A percentile compares a stretch with the other conserved stretches of the same genome.
Evolutionary conservation across 139 green algal genomes (phyloP).

Genomic region (Diplosphaera chodatii): DNA sequence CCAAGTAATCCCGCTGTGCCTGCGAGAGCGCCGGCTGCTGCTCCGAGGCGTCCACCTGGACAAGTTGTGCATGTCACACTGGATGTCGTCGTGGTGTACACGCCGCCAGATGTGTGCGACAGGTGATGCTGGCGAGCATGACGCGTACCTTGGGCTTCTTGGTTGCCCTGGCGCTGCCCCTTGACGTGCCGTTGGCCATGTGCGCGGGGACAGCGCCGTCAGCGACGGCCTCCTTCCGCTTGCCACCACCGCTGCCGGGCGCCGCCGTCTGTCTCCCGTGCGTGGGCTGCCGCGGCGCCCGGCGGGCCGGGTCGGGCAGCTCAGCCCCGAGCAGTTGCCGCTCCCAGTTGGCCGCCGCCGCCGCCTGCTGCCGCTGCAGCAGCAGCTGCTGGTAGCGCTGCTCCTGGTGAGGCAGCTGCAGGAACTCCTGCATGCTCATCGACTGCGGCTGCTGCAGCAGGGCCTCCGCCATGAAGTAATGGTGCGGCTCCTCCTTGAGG

Average conservation of each 20-base stretch:
- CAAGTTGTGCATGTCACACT: too few species aligned
- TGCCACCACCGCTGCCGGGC: background rate
- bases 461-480: too few species aligned
- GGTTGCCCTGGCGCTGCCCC: background rate
- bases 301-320: too few species aligned
- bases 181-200: background rate
- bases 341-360: background rate
- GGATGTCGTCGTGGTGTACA: too few species aligned
- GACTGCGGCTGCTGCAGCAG: background rate
- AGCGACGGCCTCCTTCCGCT: background rate
- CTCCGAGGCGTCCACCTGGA: background rate
- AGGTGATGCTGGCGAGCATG: too few species aligned
- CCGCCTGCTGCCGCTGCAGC: background rate
- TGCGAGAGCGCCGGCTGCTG: background rate
- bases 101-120: too few species aligned
- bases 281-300: too few species aligned
- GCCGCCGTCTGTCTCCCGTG: too few species aligned
- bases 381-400: background rate
- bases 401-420: background rate
- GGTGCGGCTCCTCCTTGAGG: too few species aligned
- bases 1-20: background rate
- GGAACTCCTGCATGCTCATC: background rate
- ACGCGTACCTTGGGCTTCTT: background rate
- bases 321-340: too few species aligned
- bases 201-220: too few species aligned